Conservation (phyloP, 2,329 filamentous ascomycete genomes). For the Chrysoporthe deuterocubensis region DNA sequence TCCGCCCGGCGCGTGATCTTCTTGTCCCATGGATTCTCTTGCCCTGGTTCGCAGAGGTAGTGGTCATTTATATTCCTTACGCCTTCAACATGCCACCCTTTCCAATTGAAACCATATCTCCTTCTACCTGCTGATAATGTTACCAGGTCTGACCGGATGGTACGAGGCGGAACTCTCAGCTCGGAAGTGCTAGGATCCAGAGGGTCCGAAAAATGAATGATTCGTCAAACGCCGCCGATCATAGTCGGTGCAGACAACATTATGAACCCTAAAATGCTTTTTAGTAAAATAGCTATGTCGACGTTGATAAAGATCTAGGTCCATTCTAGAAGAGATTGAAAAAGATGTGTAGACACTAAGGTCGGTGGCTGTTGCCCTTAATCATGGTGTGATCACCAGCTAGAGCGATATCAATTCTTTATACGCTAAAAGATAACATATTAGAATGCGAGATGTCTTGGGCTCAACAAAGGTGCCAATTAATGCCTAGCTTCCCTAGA, state of each 20-base stretch:
- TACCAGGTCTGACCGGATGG: no score
- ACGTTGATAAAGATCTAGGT: background rate
- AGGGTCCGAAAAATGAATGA: background rate
- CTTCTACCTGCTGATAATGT: background rate
- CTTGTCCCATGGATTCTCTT: constrained; percentile 42
- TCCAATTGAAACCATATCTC: background rate
- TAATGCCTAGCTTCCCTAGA: background rate
- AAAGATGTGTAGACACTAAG: background rate
- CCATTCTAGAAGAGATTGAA: background rate
- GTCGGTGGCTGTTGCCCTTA: background rate
- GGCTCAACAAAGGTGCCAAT: background rate
- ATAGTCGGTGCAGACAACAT: background rate
- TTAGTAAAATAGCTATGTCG: background rate
- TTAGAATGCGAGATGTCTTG: no score
- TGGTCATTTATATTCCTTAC: constrained; percentile 42
- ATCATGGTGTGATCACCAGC: background rate
- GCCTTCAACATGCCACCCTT: background rate
- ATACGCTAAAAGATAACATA: background rate
- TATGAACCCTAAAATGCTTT: background rate
- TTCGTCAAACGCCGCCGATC: background rate
- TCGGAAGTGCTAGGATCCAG: background rate
- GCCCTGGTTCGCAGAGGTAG: constrained; percentile 41
- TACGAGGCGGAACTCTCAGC: background rate
- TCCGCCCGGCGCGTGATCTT: constrained; percentile 47
- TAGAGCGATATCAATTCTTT: background rate